Evolutionary conservation across 2,329 filamentous ascomycete genomes (phyloP), one percentile per base, ranked within the genome.

Genomic region (Colletotrichum euphorbiae): DNA sequence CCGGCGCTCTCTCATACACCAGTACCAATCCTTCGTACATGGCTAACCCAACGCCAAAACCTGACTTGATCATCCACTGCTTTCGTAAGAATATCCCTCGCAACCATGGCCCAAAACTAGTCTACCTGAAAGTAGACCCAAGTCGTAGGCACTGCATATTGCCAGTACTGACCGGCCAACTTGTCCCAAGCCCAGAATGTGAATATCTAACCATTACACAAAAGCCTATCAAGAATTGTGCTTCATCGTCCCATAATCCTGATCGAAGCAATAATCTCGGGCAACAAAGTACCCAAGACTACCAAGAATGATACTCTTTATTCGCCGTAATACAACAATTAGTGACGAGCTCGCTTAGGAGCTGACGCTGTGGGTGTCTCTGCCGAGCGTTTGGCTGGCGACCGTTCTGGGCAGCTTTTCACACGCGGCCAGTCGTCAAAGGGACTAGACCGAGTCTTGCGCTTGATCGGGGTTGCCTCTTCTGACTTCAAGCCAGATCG

Each of bases 381-480:
- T 45, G 55, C 63, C 36, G 56, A 24, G 6, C 67, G 67, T 57
- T 69, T 69, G 9, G 31, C 17, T 3, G 50, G 17, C 15, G 50
- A 45, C 21, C 63, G 52, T 17, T 40, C 67, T 11, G 58, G 62
- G 77, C 80, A 75, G 72, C 78, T 80, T 82, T 93, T 93, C 72
- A 87, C 88, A 66, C 90, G 87, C 70, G 83, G 86, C 90, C 90
- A 93, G 43, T 83, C 83, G 72, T 91, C 89, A 73, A 93, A 93
- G 2, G 88, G 88, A 72, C 86, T 89, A 65, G 80, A 81, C 71
- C 80, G 74, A 50, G 74, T 73, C 67, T 75, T 76, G 67, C 72
- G 66, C 71, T 81, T 85, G 70, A 80, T 73, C 1, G 85, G 81
- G 8, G 82, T 82, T 11, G 75, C 70, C 12, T 80, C 79, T 3